Evolutionary conservation across 352 stramenopile genomes (phyloP).

Genomic region (Globisporangium mamillatum): DNA sequence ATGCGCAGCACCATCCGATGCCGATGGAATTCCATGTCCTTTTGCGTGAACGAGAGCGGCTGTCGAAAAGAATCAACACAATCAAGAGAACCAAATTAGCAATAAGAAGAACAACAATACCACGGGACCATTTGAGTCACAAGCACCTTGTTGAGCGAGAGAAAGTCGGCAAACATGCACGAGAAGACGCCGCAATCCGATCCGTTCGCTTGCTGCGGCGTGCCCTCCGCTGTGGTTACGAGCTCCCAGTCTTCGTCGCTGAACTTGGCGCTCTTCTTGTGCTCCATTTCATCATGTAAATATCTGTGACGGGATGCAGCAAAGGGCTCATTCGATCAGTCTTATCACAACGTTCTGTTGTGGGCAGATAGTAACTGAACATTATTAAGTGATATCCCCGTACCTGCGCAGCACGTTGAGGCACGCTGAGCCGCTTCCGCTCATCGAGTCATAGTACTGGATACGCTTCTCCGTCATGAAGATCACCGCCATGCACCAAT

Average conservation of each 20-base stretch:
- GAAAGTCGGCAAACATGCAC: constrained; percentile 83
- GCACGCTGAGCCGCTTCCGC: constrained; percentile 58
- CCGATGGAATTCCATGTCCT: constrained; percentile 82
- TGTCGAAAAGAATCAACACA: constrained; percentile 15
- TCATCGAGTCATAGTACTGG: constrained; percentile 88
- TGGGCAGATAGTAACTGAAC: background rate
- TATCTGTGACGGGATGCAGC: constrained; percentile 38
- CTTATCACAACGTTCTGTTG: background rate
- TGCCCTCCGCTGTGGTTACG: constrained; percentile 49
- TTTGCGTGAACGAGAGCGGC: constrained; percentile 68
- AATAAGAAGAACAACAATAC: background rate
- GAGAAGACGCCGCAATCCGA: constrained; percentile 86
- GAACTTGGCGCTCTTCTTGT: constrained; percentile 82
- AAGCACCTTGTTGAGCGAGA: constrained; percentile 59
- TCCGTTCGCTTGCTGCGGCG: constrained; percentile 78
- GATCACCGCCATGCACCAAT: constrained; percentile 87
- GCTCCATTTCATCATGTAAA: constrained; percentile 77
- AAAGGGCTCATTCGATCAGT: background rate
- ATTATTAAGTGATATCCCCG: background rate
- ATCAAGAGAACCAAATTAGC: background rate
- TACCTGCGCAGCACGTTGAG: constrained; percentile 69
- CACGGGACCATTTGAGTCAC: constrained; percentile 1
- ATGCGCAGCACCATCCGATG: constrained; percentile 81
- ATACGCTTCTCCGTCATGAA: constrained; percentile 88
- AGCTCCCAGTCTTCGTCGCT: constrained; percentile 62